Evolutionary conservation across 768 basidiomycete species (phyloP).

Genomic region (Boletus sp.): DNA sequence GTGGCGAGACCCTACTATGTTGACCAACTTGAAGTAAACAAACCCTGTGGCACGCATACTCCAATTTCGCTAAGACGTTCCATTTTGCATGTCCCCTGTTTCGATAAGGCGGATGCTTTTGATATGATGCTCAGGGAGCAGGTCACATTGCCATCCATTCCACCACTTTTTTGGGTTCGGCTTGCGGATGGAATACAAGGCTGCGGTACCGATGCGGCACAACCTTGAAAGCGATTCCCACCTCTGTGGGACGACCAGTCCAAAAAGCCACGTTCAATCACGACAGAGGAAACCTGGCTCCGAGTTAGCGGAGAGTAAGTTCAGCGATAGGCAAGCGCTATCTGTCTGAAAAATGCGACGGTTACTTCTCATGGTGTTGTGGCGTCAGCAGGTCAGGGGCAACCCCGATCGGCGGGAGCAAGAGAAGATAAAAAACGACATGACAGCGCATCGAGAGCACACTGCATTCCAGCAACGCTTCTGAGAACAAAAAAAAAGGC

Average conservation of each 20-base stretch:
- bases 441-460: constrained; percentile 9
- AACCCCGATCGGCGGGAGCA: constrained; percentile 1
- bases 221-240: constrained; percentile 15
- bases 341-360: background rate
- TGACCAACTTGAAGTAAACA: background rate
- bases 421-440: constrained; percentile 6
- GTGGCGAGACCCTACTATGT: constrained; percentile 8
- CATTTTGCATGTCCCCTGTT: constrained; percentile 10
- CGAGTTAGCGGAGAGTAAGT: constrained; percentile 14
- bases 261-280: background rate
- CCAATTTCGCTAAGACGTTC: background rate
- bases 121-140: background rate
- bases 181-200: background rate
- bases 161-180: background rate
- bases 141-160: background rate
- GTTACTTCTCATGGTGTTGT: constrained; percentile 1
- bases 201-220: constrained; percentile 1
- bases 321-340: background rate
- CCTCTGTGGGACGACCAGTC: constrained; percentile 18
- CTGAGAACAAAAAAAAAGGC: constrained; percentile 7
- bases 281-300: constrained; percentile 6
- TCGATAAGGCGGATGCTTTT: background rate
- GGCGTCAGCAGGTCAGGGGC: constrained; percentile 9
- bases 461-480: background rate
- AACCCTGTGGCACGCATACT: constrained; percentile 21